Percentiles rank a stretch among this genome's conserved stretches.
phyloP scores from a whole-genome alignment of 805 yeast species.

The Starmerella gropengiesseri region DNA sequence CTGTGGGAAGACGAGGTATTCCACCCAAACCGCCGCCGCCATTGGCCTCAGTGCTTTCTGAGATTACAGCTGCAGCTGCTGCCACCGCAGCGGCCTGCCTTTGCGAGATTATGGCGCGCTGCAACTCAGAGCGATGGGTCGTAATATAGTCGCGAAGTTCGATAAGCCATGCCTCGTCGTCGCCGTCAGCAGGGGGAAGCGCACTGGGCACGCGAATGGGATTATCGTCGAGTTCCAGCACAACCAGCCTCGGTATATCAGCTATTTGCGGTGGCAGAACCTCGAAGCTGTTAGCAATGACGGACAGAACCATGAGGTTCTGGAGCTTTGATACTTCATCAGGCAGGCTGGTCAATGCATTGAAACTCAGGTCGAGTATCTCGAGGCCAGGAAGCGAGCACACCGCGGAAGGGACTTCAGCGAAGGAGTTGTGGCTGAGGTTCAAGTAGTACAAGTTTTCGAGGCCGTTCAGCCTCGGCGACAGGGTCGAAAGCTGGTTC shows the following conservation, averaged over 20 bases:
- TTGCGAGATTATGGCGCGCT: background rate
- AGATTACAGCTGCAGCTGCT: background rate
- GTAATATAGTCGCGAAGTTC: conserved; percentile 34
- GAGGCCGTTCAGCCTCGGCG: conserved; percentile 34
- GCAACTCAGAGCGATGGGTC: conserved; percentile 15
- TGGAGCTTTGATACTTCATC: conserved; percentile 32
- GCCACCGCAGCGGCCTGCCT: background rate
- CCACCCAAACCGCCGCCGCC: too few relatives aligned
- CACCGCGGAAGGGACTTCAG: conserved; percentile 40
- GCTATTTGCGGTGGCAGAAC: conserved; percentile 44
- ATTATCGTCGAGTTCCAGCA: conserved; percentile 52
- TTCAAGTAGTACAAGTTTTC: conserved; percentile 48
- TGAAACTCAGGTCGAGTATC: conserved; percentile 54
- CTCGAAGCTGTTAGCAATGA: conserved; percentile 48
- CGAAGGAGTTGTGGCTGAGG: conserved; percentile 49
- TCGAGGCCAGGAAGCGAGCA: conserved; percentile 38
- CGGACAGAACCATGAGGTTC: conserved; percentile 42
- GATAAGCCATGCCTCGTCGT: conserved; percentile 37
- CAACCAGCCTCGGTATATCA: conserved; percentile 41
- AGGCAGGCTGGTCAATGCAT: conserved; percentile 43
- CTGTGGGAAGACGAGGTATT: too few relatives aligned
- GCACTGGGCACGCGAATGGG: conserved; percentile 38
- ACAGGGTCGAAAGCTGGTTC: conserved; percentile 40
- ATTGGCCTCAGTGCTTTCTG: background rate
- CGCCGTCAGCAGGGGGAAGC: conserved; percentile 24